These are phyloP conservation scores for Wickerhamiella allomyrinae DNA, from an alignment of 805 yeast species.

Conservation along the genomic window DNA sequence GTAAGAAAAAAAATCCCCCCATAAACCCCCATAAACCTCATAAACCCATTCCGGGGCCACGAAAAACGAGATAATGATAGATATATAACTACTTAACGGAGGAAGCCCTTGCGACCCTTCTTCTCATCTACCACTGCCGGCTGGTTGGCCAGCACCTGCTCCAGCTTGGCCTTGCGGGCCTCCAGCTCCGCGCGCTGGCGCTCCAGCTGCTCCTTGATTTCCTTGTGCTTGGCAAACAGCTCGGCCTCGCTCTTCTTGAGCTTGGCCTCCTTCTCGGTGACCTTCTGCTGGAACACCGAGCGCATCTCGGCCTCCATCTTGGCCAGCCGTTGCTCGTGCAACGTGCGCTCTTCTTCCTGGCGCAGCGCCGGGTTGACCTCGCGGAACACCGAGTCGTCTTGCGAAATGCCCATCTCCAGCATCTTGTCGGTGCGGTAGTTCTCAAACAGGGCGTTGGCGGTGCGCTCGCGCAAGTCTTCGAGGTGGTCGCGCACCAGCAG, in stretches of 20 bases:
- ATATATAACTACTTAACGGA: not conserved
- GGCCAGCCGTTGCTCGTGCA: slow-evolving; percentile 86
- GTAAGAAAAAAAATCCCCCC: too few relatives aligned
- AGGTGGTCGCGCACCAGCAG: slow-evolving; percentile 76
- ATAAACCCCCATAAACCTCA: too few relatives aligned
- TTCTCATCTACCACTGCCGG: slow-evolving; percentile 9
- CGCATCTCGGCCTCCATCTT: slow-evolving; percentile 96
- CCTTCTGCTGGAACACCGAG: slow-evolving; percentile 90
- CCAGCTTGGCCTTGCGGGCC: slow-evolving; percentile 70
- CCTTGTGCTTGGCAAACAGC: slow-evolving; percentile 86
- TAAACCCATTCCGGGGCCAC: too few relatives aligned
- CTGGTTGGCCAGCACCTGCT: slow-evolving; percentile 12
- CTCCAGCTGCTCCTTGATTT: slow-evolving; percentile 86
- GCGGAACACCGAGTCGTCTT: slow-evolving; percentile 83
- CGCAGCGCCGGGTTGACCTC: slow-evolving; percentile 86
- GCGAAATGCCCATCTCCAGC: slow-evolving; percentile 69
- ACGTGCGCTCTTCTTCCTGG: slow-evolving; percentile 84
- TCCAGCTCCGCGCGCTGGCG: slow-evolving; percentile 82
- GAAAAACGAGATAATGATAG: too few relatives aligned
- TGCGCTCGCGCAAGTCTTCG: slow-evolving; percentile 85
- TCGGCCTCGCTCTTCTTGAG: slow-evolving; percentile 94
- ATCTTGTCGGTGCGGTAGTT: slow-evolving; percentile 78
- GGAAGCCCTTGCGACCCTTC: slow-evolving; percentile 5
- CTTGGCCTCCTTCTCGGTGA: slow-evolving; percentile 90
- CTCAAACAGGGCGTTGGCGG: slow-evolving; percentile 67